These are phyloP conservation scores for Articulospora tetracladia DNA, from an alignment of 495 filamentous ascomycete genomes.

Conservation along the genomic window DNA sequence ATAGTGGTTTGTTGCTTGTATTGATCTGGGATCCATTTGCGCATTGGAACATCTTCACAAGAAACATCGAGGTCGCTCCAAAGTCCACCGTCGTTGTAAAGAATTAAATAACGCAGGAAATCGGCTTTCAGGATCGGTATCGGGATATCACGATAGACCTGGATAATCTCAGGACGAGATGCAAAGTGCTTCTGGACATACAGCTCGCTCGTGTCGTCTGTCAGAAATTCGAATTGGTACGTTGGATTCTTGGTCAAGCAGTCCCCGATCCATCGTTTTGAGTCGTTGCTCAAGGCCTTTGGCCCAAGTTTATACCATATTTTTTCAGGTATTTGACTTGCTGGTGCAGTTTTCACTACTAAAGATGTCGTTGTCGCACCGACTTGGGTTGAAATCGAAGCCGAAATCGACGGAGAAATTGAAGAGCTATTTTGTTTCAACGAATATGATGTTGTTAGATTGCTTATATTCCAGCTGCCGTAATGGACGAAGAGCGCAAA, in stretches of 20 bases:
- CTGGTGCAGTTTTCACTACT: neutral
- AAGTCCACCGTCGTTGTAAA: constrained; percentile 53
- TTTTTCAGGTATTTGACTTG: neutral
- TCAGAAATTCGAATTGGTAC: constrained; percentile 4
- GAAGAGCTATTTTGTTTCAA: neutral
- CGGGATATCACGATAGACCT: constrained; percentile 35
- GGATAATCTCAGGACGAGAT: constrained; percentile 32
- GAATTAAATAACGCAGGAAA: constrained; percentile 54
- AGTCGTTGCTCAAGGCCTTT: neutral
- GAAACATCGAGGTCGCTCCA: constrained; percentile 58
- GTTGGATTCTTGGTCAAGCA: constrained; percentile 8
- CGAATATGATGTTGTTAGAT: neutral
- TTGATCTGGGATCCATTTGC: constrained; percentile 47
- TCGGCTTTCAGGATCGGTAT: constrained; percentile 51
- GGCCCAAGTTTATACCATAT: constrained; percentile 12
- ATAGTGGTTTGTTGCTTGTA: constrained; percentile 35
- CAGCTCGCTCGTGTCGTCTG: constrained; percentile 14
- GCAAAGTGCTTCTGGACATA: constrained; percentile 27
- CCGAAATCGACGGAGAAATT: neutral
- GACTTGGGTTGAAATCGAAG: neutral
- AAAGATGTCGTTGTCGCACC: neutral
- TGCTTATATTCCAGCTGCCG: neutral
- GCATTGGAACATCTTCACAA: constrained; percentile 39
- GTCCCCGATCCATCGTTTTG: neutral
- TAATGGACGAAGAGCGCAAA: neutral